A percentile compares a stretch with the other conserved stretches of the same genome.
Conservation (phyloP, 495 filamentous ascomycete genomes). For the Amphirosellinia nigrospora region DNA sequence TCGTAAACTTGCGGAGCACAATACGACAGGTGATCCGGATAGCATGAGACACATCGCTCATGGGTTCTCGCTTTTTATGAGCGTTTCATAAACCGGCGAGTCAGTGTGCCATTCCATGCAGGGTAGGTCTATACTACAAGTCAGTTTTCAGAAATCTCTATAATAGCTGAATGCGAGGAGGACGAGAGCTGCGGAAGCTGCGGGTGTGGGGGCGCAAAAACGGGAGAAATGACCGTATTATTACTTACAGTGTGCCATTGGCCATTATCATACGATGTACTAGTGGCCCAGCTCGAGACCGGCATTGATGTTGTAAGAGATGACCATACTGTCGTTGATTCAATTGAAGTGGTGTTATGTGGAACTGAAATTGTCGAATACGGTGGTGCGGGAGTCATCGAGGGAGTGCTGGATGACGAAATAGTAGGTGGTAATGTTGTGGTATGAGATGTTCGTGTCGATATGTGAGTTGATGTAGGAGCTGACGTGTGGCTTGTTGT, state of each 20-base stretch:
- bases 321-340: background rate
- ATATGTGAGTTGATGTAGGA: background rate
- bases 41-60: conserved; percentile 1
- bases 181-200: background rate
- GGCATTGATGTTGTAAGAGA: conserved; percentile 29
- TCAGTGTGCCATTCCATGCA: conserved; percentile 45
- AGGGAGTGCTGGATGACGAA: background rate
- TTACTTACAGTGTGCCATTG: conserved; percentile 44
- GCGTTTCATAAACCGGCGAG: conserved; percentile 29
- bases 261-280: conserved; percentile 40
- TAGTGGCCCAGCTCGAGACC: conserved; percentile 30
- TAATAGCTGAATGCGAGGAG: background rate
- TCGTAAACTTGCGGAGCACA: background rate
- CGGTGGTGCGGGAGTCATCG: conserved; percentile 23
- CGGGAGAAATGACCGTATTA: background rate
- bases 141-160: background rate
- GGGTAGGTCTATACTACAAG: conserved; percentile 35
- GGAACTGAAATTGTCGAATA: conserved; percentile 22
- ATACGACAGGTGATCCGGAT: background rate
- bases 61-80: background rate
- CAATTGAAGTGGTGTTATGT: conserved; percentile 10
- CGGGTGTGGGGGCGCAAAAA: background rate
- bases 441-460: conserved; percentile 20
- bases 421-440: conserved; percentile 13
- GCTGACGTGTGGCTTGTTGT: conserved; percentile 19